Evolutionary conservation across 1,284 basidiomycete species (phyloP).

Genomic region (Xerocomus minutiporus): DNA sequence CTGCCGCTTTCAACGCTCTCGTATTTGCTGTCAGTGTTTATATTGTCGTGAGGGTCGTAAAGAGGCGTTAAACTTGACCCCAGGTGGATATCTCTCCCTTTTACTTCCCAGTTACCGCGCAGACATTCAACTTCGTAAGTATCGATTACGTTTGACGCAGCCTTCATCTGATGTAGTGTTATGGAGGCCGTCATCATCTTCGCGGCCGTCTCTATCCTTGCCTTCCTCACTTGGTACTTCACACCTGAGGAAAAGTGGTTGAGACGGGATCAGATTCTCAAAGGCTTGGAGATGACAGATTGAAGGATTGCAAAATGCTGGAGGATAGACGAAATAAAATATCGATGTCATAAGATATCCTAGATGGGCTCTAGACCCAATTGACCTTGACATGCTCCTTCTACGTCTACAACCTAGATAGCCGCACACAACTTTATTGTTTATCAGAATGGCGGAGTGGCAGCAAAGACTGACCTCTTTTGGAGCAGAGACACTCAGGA

Average conservation of each 20-base stretch:
- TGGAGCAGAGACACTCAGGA: slow-evolving; percentile 77
- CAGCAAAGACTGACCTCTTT: slow-evolving; percentile 64
- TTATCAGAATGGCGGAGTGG: slow-evolving; percentile 1
- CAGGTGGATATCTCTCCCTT: slow-evolving; percentile 79
- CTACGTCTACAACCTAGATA: slow-evolving; percentile 71
- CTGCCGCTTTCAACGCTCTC: slow-evolving; percentile 67
- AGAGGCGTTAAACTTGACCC: background rate
- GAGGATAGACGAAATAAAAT: slow-evolving; percentile 1
- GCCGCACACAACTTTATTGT: slow-evolving; percentile 2
- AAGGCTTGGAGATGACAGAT: slow-evolving; percentile 41
- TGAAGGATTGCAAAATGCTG: slow-evolving; percentile 5
- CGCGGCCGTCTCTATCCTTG: slow-evolving; percentile 71
- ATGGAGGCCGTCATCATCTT: slow-evolving; percentile 71
- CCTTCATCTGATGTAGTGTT: slow-evolving; percentile 14
- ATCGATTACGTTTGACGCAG: background rate
- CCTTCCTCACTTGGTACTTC: slow-evolving; percentile 69
- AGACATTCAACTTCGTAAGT: slow-evolving; percentile 78
- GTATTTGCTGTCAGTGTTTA: slow-evolving; percentile 58
- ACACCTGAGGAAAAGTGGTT: slow-evolving; percentile 76
- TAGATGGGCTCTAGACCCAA: slow-evolving; percentile 64
- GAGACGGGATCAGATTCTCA: slow-evolving; percentile 53
- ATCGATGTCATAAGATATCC: slow-evolving; percentile 5
- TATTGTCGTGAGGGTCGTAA: background rate
- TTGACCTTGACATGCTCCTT: slow-evolving; percentile 79
- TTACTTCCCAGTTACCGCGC: slow-evolving; percentile 69